phyloP scores from a whole-genome alignment of 1,139 yeast species.

The Hansenula anomala region DNA sequence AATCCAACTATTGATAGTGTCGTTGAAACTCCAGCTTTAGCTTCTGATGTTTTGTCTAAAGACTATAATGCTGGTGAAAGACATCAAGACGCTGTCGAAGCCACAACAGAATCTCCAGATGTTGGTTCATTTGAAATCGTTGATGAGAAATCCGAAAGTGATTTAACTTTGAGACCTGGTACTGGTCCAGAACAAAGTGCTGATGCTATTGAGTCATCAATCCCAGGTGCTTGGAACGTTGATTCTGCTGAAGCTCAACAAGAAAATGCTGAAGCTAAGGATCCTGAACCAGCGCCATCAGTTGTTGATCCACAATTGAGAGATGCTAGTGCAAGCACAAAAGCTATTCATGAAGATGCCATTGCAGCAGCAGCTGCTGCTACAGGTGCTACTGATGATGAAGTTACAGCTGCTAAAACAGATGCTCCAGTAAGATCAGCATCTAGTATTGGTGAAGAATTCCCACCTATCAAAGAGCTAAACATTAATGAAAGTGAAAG shows the following conservation, averaged over 20 bases:
- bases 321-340: background rate
- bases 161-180: conserved; percentile 7
- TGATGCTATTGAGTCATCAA: conserved; percentile 16
- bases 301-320: background rate
- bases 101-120: conserved; percentile 20
- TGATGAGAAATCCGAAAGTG: conserved; percentile 21
- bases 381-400: too few relatives aligned
- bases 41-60: conserved; percentile 17
- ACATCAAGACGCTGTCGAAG: background rate
- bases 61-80: conserved; percentile 11
- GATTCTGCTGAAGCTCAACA: conserved; percentile 2
- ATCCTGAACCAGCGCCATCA: conserved; percentile 4
- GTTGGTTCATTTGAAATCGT: conserved; percentile 29
- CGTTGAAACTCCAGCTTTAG: conserved; percentile 17
- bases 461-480: conserved; percentile 68
- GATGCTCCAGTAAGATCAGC: conserved; percentile 1
- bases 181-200: conserved; percentile 3
- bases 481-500: conserved; percentile 57
- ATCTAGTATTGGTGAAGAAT: conserved; percentile 39
- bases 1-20: conserved; percentile 13
- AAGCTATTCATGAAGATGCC: background rate
- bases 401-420: background rate
- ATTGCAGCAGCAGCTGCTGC: conserved; percentile 1
- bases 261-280: conserved; percentile 6
- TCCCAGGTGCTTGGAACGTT: conserved; percentile 23